phyloP scores from a whole-genome alignment of 1,284 basidiomycete genomes.

The Cryptococcus jaspeensis region DNA sequence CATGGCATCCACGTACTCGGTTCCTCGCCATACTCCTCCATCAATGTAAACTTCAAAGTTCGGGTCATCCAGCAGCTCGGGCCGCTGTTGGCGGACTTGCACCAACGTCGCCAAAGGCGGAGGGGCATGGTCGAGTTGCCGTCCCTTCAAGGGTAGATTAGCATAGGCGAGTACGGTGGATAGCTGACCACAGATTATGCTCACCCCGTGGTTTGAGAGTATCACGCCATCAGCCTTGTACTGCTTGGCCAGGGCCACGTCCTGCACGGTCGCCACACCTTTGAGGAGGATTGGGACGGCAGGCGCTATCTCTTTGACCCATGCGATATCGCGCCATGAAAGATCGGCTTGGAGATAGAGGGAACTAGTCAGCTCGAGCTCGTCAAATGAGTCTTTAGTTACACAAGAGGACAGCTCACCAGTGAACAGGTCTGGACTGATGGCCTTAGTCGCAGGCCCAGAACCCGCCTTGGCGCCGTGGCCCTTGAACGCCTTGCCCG shows the following conservation, averaged over 20 bases:
- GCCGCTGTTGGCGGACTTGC: constrained; percentile 43
- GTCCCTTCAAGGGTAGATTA: constrained; percentile 19
- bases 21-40: constrained; percentile 51
- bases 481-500: not conserved
- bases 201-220: constrained; percentile 45
- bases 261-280: constrained; percentile 30
- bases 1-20: constrained; percentile 15
- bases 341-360: no score
- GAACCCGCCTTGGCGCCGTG: no score
- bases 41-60: constrained; percentile 51
- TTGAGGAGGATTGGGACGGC: constrained; percentile 5
- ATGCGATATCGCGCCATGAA: no score
- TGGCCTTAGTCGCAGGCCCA: no score
- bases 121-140: constrained; percentile 21
- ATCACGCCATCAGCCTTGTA: constrained; percentile 39
- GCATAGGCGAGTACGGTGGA: no score
- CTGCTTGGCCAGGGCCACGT: constrained; percentile 49
- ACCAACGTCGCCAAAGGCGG: constrained; percentile 31
- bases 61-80: constrained; percentile 31
- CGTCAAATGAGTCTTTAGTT: no score
- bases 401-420: no score
- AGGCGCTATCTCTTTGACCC: not conserved
- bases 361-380: no score
- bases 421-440: no score
- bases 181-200: not conserved